Conservation (phyloP, 345 rosid genomes). For the Sapria himalayana region DNA sequence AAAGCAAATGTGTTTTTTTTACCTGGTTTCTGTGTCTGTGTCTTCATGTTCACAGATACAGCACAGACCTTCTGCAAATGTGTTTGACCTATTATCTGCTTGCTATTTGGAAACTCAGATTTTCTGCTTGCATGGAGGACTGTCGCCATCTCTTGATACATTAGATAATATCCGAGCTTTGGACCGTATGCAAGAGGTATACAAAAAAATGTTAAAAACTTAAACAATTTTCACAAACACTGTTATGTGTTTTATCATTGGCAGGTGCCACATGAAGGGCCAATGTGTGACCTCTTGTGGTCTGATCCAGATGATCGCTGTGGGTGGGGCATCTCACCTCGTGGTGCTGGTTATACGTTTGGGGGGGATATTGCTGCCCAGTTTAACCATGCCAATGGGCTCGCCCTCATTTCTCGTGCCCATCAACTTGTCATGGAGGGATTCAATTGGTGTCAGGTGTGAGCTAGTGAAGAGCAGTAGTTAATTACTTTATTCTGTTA, state of each 20-base stretch:
- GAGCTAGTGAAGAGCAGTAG: constrained; percentile 7
- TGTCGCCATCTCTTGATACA: constrained; percentile 84
- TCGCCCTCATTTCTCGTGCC: constrained; percentile 69
- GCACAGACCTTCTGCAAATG: no score
- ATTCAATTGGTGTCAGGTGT: constrained; percentile 86
- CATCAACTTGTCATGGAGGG: constrained; percentile 98
- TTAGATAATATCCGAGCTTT: constrained; percentile 75
- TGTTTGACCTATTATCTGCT: no score
- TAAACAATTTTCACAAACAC: not conserved
- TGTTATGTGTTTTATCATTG: not conserved
- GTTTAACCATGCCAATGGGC: constrained; percentile 83
- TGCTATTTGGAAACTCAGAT: no score
- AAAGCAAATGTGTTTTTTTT: no score
- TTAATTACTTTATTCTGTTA: no score
- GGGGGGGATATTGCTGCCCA: constrained; percentile 82
- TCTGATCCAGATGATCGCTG: constrained; percentile 96
- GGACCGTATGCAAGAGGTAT: constrained; percentile 92
- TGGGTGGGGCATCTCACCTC: constrained; percentile 99
- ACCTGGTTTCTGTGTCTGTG: no score
- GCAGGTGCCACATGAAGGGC: constrained; percentile 96
- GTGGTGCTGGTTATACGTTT: constrained; percentile 92
- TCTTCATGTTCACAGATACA: no score
- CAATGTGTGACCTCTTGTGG: constrained; percentile 97
- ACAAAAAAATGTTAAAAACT: not conserved
- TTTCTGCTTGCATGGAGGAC: constrained; percentile 95